These are phyloP conservation scores for Boletales sp. DNA, from an alignment of 768 basidiomycete species.

Conservation along the genomic window DNA sequence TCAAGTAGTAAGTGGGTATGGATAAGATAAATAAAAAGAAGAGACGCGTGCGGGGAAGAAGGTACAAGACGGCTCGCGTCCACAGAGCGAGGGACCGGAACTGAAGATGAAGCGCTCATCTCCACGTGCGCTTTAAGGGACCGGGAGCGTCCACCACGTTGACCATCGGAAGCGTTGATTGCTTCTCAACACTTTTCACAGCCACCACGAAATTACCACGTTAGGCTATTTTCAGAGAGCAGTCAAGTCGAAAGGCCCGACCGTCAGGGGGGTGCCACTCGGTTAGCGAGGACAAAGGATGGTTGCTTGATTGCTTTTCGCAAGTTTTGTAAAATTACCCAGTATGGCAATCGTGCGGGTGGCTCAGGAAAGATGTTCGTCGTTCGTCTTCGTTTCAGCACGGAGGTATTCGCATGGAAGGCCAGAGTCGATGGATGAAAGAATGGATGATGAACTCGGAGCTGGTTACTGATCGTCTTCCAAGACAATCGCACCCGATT, in stretches of 20 bases:
- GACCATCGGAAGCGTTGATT: constrained; percentile 21
- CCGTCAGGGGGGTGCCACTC: constrained; percentile 18
- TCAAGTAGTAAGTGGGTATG: too few relatives aligned
- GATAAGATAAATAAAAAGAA: too few relatives aligned
- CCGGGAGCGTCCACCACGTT: constrained; percentile 9
- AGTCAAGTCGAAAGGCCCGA: constrained; percentile 19
- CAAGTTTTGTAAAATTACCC: constrained; percentile 10
- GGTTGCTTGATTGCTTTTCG: constrained; percentile 20
- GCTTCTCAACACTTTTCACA: constrained; percentile 18
- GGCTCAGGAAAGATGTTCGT: not conserved
- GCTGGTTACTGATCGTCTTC: not conserved
- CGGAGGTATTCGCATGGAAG: not conserved
- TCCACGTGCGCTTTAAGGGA: constrained; percentile 19
- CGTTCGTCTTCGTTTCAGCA: not conserved
- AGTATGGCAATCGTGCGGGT: not conserved
- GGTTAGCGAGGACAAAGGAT: constrained; percentile 13
- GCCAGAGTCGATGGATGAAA: not conserved
- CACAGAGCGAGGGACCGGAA: not conserved
- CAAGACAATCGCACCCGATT: not conserved
- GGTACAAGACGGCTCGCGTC: not conserved
- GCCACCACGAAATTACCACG: constrained; percentile 18
- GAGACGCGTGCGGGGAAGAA: too few relatives aligned
- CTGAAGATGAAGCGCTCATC: constrained; percentile 2
- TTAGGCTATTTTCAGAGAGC: constrained; percentile 16
- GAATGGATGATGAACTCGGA: not conserved